Percentiles rank a stretch among this genome's conserved stretches.
Evolutionary conservation across 2,329 filamentous ascomycete genomes (phyloP).

Genomic region (Bisporella sp.): DNA sequence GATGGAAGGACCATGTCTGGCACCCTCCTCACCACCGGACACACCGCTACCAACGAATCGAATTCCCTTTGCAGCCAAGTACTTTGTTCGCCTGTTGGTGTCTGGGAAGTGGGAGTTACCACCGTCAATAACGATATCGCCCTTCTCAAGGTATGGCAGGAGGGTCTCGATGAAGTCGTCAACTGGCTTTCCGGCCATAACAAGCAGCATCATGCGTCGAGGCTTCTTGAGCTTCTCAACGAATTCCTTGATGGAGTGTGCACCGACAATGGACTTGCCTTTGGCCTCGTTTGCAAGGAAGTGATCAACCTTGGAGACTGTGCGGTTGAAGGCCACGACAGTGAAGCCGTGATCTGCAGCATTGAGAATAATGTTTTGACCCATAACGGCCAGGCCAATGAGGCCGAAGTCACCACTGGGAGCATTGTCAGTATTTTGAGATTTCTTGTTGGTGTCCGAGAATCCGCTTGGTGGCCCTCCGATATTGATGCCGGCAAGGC

Average conservation of each 20-base stretch:
- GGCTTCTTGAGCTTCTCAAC: constrained; percentile 94
- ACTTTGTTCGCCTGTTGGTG: constrained; percentile 93
- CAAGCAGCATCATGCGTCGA: constrained; percentile 95
- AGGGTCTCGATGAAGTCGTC: constrained; percentile 98
- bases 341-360: constrained; percentile 91
- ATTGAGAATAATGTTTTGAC: constrained; percentile 84
- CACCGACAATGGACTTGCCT: constrained; percentile 90
- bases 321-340: constrained; percentile 97
- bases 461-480: constrained; percentile 47
- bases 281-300: constrained; percentile 90
- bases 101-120: constrained; percentile 99
- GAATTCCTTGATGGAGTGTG: constrained; percentile 91
- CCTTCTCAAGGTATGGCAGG: constrained; percentile 71
- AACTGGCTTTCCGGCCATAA: constrained; percentile 96
- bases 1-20: constrained; percentile 91
- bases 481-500: constrained; percentile 67
- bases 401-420: constrained; percentile 69
- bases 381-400: constrained; percentile 88
- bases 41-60: constrained; percentile 96
- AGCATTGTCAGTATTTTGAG: constrained; percentile 20
- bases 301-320: constrained; percentile 93
- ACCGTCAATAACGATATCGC: constrained; percentile 98
- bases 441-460: constrained; percentile 24
- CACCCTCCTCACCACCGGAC: constrained; percentile 98
- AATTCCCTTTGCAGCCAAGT: constrained; percentile 81